Conservation (phyloP, 306 rosid species). For the Gynostemma pentaphyllum region DNA sequence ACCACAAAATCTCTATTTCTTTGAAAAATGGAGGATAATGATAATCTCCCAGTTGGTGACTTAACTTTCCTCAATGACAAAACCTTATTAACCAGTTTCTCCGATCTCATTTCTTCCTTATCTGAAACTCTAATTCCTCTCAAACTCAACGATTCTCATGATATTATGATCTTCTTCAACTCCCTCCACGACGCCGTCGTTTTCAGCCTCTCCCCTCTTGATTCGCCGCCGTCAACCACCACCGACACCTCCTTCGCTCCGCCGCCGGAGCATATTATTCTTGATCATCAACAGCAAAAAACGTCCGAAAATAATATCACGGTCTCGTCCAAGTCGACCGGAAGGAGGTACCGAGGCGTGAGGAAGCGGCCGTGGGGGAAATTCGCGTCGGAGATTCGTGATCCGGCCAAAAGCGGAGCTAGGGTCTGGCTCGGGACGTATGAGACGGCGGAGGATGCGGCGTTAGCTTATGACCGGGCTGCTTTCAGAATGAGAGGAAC, state of each 20-base stretch:
- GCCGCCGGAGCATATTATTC: neutral
- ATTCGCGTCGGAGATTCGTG: slow-evolving; percentile 49
- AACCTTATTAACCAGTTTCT: neutral
- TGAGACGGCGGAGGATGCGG: slow-evolving; percentile 52
- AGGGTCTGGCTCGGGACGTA: slow-evolving; percentile 58
- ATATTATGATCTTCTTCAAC: slow-evolving; percentile 37
- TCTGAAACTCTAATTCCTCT: slow-evolving; percentile 36
- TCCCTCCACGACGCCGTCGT: slow-evolving; percentile 28
- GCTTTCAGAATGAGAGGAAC: slow-evolving; percentile 41
- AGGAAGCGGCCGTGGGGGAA: slow-evolving; percentile 50
- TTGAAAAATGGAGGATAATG: neutral
- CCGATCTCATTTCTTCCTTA: slow-evolving; percentile 1
- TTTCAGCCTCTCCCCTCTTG: slow-evolving; percentile 34
- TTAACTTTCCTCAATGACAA: neutral
- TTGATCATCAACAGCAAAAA: no score
- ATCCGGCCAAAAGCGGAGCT: slow-evolving; percentile 41
- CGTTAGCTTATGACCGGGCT: slow-evolving; percentile 49
- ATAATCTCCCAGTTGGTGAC: neutral
- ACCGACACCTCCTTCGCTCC: neutral
- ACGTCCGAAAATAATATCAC: no score
- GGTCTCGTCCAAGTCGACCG: no score
- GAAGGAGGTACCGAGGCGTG: slow-evolving; percentile 37
- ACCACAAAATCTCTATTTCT: neutral
- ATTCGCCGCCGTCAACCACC: neutral
- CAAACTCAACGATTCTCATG: slow-evolving; percentile 26